Conservation (phyloP, 345 rosid genomes). For the Odontarrhena argentea region DNA sequence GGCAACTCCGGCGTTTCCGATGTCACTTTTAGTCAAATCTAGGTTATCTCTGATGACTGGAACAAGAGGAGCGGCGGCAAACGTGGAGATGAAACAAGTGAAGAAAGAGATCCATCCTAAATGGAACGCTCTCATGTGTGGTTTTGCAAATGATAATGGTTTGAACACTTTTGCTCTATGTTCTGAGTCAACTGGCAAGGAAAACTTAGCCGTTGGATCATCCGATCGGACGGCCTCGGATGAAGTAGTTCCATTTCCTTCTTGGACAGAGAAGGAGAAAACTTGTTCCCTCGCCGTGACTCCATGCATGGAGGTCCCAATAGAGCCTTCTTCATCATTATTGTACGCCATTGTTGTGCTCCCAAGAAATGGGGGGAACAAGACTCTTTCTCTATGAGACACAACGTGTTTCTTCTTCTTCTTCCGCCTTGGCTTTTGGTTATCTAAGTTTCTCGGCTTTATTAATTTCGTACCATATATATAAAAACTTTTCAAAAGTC, state of each 20-base stretch:
- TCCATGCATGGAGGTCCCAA: constrained; percentile 69
- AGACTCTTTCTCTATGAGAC: constrained; percentile 13
- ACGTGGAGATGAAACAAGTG: constrained; percentile 77
- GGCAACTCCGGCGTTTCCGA: constrained; percentile 79
- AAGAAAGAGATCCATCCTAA: constrained; percentile 81
- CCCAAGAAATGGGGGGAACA: constrained; percentile 30
- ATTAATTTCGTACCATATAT: constrained; percentile 4
- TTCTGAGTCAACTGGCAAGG: constrained; percentile 72
- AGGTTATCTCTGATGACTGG: constrained; percentile 79
- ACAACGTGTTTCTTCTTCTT: constrained; percentile 27
- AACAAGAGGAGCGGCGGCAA: constrained; percentile 79
- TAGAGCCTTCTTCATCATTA: constrained; percentile 38
- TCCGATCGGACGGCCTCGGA: constrained; percentile 48
- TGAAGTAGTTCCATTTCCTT: constrained; percentile 2
- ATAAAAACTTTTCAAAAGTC: constrained; percentile 5
- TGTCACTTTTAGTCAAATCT: constrained; percentile 56
- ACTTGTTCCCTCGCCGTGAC: constrained; percentile 62
- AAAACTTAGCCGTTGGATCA: constrained; percentile 60
- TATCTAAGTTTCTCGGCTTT: neutral
- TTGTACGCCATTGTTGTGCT: constrained; percentile 42
- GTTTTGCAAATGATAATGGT: constrained; percentile 61
- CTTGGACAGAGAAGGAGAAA: constrained; percentile 54
- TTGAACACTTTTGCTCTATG: constrained; percentile 69
- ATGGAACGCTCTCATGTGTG: constrained; percentile 84
- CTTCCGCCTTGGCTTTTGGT: constrained; percentile 8